Base-by-base conservation (phyloP, 1,284 basidiomycete species). In the Coniferiporia weirii region DNA sequence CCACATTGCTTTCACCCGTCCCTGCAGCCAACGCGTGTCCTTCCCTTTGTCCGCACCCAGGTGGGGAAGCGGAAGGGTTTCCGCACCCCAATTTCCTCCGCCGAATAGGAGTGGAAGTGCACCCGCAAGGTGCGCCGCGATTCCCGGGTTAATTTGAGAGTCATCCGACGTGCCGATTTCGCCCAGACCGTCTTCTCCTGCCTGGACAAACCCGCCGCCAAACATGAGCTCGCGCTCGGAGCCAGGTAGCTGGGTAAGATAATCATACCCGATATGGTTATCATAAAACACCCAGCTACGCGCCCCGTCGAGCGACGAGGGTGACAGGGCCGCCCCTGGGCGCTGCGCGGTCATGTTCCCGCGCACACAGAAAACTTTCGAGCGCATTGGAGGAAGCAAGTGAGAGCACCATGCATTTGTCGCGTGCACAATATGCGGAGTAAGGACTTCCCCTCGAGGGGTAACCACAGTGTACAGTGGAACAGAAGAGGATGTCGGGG, bases 341-440 rank as follows among this genome's bases (percentile, higher is more conserved):
- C 79, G 74, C 66, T 90, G 85, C 0, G 87, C 84, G 50, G 83
- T 80, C 80, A 89, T 88, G 57, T 79, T 80, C 8, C 79, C 86
- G 22, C 87, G 77, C 0, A 77, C 70, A 7, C 84, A 83, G 32
- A 91, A 67, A 49, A 62, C 56, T 36, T 62, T 62, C 22, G 61
- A 50, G 27, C 61, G 61, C 13, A 68, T 58, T 34, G 71, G 68
- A 17, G 69, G 65, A 1, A 73, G 71, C 19, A 93, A 83, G 65
- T 87, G 81, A 0, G 86, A 82, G 4, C 77, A 75, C 77, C 90
- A 91, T 38, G 78, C 89, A 68, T 93, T 93, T 1, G 89, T 92
- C 0, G 89, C 87, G 68, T 93, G 90, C 1, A 93, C 73, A 52
- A 93, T 74, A 64, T 89, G 87, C 3, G 70, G 71, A 0, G 87